Conservation (phyloP, 1,284 basidiomycete genomes). For the Psilocybe mexicana region DNA sequence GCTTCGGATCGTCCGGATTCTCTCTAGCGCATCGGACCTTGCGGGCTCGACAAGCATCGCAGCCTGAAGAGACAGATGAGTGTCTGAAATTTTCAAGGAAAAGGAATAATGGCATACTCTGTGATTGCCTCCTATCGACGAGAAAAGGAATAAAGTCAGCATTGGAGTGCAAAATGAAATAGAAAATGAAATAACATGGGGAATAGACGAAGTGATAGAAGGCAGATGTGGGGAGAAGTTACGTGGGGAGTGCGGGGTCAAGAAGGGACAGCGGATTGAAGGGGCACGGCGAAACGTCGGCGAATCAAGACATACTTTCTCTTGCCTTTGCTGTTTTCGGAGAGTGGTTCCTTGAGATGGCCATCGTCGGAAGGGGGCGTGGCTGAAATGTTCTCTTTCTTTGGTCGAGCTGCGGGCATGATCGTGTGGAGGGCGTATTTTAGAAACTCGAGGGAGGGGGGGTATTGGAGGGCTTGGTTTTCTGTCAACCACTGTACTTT, state of each 20-base stretch:
- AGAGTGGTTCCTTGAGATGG: slow-evolving; percentile 48
- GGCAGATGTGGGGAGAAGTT: slow-evolving; percentile 31
- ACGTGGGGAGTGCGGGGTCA: slow-evolving; percentile 41
- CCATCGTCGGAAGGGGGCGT: slow-evolving; percentile 64
- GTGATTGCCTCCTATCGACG: slow-evolving; percentile 69
- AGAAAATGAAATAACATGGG: slow-evolving; percentile 34
- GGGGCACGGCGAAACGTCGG: slow-evolving; percentile 45
- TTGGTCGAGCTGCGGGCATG: slow-evolving; percentile 67
- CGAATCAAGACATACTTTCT: slow-evolving; percentile 60
- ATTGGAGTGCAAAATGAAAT: slow-evolving; percentile 13
- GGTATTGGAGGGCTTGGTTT: slow-evolving; percentile 26
- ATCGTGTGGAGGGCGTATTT: slow-evolving; percentile 31
- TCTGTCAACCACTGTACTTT: slow-evolving; percentile 30
- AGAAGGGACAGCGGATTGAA: slow-evolving; percentile 29
- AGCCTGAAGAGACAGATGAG: slow-evolving; percentile 49
- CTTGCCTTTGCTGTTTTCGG: slow-evolving; percentile 68
- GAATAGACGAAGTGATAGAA: slow-evolving; percentile 23
- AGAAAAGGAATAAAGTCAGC: slow-evolving; percentile 31
- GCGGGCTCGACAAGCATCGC: slow-evolving; percentile 81
- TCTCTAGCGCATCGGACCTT: slow-evolving; percentile 81
- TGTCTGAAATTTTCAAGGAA: slow-evolving; percentile 16
- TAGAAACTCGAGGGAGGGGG: slow-evolving; percentile 30
- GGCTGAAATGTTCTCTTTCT: slow-evolving; percentile 62
- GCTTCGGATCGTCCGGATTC: slow-evolving; percentile 71
- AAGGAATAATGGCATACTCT: slow-evolving; percentile 47